Percentiles rank a stretch among this genome's conserved stretches.
Evolutionary conservation across 1,139 yeast genomes (phyloP).

Genomic region (Geotrichum klebahnii): DNA sequence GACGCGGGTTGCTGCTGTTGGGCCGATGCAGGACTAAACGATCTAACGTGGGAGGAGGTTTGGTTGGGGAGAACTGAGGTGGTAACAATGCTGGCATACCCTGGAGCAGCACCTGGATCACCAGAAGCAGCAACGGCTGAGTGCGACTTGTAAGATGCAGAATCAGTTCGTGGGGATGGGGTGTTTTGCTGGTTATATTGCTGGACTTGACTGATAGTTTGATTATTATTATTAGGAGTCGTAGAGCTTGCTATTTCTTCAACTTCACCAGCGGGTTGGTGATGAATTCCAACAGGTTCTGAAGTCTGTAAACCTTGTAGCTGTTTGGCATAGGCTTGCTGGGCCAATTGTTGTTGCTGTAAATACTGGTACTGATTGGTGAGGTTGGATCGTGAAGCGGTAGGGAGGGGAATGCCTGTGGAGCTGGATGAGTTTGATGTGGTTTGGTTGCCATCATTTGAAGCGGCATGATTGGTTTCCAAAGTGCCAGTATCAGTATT

Average conservation of each 20-base stretch:
- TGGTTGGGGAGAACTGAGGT: not conserved
- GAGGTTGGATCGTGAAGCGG: conserved; percentile 5
- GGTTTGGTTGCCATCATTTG: not conserved
- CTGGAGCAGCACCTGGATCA: not conserved
- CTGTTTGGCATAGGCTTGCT: conserved; percentile 25
- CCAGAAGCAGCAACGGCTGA: not conserved
- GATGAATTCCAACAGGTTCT: conserved; percentile 27
- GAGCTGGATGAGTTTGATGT: not conserved
- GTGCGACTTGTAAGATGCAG: too few relatives aligned
- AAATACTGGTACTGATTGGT: conserved; percentile 26
- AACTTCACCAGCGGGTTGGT: not conserved
- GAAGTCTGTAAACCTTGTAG: conserved; percentile 22
- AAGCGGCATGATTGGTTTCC: not conserved
- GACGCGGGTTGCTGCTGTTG: not conserved
- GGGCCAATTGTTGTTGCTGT: conserved; percentile 28
- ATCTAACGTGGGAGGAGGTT: not conserved
- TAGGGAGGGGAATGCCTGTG: conserved; percentile 5
- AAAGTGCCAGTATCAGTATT: not conserved
- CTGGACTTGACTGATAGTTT: not conserved
- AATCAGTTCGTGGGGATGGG: not conserved
- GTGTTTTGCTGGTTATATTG: not conserved
- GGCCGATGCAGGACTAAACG: not conserved
- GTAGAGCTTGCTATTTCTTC: not conserved
- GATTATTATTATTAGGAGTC: not conserved
- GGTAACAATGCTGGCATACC: not conserved